Evolutionary conservation across 1,284 basidiomycete species (phyloP), one percentile per base, ranked within the genome.

Genomic region (Coniophora puteana): DNA sequence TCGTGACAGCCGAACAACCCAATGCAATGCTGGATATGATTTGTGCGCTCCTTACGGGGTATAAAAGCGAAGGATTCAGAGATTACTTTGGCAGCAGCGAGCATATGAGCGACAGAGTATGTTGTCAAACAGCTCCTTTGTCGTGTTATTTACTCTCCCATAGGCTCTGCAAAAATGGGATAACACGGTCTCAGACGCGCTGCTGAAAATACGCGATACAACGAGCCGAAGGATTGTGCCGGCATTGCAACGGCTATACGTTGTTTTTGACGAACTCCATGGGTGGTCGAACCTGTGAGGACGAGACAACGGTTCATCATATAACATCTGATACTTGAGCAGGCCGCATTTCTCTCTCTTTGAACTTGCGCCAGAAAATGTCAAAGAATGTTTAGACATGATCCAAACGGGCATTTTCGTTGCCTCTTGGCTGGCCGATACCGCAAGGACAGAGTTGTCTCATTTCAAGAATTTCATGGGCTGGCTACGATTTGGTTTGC

Each of bases 81-180:
- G 87, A 89, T 60, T 86, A 84, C 57, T 68, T 90, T 38, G 79
- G 81, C 13, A 86, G 83, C 50, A 76, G 76, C 16, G 86, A 89
- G 52, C 80, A 83, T 52, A 84, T 84, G 72, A 87, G 81, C 46
- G 87, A 90, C 62, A 71, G 88, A 58, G 88, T 88, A 65, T 50
- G 65, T 55, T 40, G 34, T 27, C 42, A 48, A 22, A 43, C 47
- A 45, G 36, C 28, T 36, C 38, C 20, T 48, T 51, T 35, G 42
- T 46, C 41, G 34, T 17, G 32, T 41, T 40, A 41, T 49, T 55
- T 50, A 56, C 48, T 31, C 46, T 44, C 27, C 46, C 51, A 47
- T 42, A 89, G 86, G 76, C 78, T 38, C 68, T 89, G 41, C 78
- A 81, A 57, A 88, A 87, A 57, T 90, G 87, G 87, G 86, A 90